A percentile compares a stretch with the other conserved stretches of the same genome.
Evolutionary conservation across 192 early-diverging fungal genomes (phyloP).

Genomic region (Entomortierella beljakovae): DNA sequence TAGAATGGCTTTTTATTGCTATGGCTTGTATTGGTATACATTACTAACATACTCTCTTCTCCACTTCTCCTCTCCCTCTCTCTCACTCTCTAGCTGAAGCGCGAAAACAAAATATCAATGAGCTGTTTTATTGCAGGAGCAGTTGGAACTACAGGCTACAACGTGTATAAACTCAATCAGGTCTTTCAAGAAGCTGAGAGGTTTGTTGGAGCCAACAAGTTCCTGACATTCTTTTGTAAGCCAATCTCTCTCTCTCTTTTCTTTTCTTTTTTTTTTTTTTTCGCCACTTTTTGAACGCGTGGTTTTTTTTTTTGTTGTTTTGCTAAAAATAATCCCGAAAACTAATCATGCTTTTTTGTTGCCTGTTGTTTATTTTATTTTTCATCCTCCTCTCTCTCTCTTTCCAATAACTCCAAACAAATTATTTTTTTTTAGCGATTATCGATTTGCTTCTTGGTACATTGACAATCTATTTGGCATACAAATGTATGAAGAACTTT

Average conservation of each 20-base stretch:
- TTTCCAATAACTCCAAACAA: too few relatives aligned
- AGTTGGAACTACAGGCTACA: slow-evolving; percentile 73
- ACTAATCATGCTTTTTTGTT: not conserved
- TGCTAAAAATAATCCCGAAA: too few relatives aligned
- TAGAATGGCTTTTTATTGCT: too few relatives aligned
- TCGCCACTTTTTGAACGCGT: not conserved
- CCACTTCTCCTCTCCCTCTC: too few relatives aligned
- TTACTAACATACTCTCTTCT: too few relatives aligned
- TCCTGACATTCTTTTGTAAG: slow-evolving; percentile 70
- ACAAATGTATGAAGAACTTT: slow-evolving; percentile 75
- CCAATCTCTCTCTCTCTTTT: slow-evolving; percentile 21
- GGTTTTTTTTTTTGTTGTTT: too few relatives aligned
- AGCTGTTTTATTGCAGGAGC: slow-evolving; percentile 68
- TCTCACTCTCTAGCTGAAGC: slow-evolving; percentile 64
- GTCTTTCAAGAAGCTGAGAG: slow-evolving; percentile 57
- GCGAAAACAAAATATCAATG: slow-evolving; percentile 67
- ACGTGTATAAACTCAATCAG: slow-evolving; percentile 72
- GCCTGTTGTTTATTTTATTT: not conserved
- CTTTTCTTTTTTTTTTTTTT: slow-evolving; percentile 32
- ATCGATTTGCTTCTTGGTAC: slow-evolving; percentile 60
- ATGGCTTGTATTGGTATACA: too few relatives aligned
- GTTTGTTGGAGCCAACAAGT: slow-evolving; percentile 63
- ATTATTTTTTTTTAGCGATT: slow-evolving; percentile 49
- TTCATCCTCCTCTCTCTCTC: not conserved
- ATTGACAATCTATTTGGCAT: slow-evolving; percentile 51